Base-by-base conservation (phyloP, 192 early-diverging fungal genomes). In the Mortierella antarctica region DNA sequence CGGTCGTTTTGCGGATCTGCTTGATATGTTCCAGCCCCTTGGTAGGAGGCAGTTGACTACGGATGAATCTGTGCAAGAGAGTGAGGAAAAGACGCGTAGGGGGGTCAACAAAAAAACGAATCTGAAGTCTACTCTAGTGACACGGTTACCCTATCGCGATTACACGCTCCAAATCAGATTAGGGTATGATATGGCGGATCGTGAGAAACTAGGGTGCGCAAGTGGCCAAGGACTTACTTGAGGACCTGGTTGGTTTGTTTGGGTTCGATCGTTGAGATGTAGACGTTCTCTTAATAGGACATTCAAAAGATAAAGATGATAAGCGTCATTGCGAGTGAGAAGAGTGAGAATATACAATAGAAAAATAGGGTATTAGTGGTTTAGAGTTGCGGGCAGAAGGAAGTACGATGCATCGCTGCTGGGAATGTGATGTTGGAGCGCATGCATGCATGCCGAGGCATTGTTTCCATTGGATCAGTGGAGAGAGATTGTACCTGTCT, bases 1-100 rank as follows among this genome's bases (percentile, higher is more conserved):
- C n/a, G 10, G 20, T 51, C 17, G 40, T 47, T 42, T 77, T 86
- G 60, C 75, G 70, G 42, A 86, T 85, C 18, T 84, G 75, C 65
- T 88, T 88, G 57, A 76, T 70, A 48, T 87, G 86, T n/a, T 84
- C 81, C 17, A 88, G 54, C 11, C 62, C 74, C 56, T 79, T 61
- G 1, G 74, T 72, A 17, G 71, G 56, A 18, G 86, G 86, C 15
- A 83, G 67, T 61, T 86, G 47, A 21, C 72, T 74, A 48, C 85
- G 75, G 31, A 84, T 71, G 57, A 89, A 89, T 60, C 86, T 89
- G 71, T n/a, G 23, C n/a, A 20, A 11, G 18, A n/a, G 18, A 45
- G 46, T 57, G 21, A 23, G 45, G 44, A 41, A 21, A 42, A 1
- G 45, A 41, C 10, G 20, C 7, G 12, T 47, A 13, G 46, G 12